Conservation (phyloP, 345 rosid species). For the Eucalyptus regnans region DNA sequence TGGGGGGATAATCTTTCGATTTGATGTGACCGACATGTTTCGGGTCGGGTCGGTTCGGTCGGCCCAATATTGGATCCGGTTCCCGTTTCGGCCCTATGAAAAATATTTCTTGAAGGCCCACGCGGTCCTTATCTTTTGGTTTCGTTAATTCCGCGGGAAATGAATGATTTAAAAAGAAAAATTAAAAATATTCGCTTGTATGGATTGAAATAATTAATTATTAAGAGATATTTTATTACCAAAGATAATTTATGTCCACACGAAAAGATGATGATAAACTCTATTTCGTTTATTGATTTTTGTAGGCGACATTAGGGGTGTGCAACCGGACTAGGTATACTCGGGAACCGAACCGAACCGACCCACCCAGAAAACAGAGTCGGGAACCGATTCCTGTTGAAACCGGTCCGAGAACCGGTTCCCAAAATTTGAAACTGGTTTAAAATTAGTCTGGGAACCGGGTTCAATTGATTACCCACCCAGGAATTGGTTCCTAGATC, state of each 20-base stretch:
- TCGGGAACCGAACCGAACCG: too few species aligned
- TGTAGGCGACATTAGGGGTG: neutral
- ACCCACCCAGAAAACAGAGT: too few species aligned
- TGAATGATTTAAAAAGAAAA: neutral
- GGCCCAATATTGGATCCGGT: neutral
- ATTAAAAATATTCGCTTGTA: fast-evolving
- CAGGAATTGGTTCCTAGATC: too few species aligned
- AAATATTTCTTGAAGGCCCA: neutral
- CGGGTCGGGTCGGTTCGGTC: neutral
- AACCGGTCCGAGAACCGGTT: too few species aligned
- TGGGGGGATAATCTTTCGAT: neutral
- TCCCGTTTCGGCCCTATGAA: neutral
- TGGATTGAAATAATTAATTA: neutral
- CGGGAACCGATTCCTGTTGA: too few species aligned
- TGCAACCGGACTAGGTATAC: too few species aligned
- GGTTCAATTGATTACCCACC: too few species aligned
- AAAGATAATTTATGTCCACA: neutral
- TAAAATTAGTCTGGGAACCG: too few species aligned
- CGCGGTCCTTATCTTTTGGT: neutral
- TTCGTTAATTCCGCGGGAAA: neutral
- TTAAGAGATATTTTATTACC: too few species aligned
- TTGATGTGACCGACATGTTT: neutral
- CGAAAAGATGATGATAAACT: neutral
- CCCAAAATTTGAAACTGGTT: too few species aligned
- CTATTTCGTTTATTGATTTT: neutral